phyloP scores from a whole-genome alignment of 1,284 basidiomycete genomes.

The Heterobasidion parviporum region DNA sequence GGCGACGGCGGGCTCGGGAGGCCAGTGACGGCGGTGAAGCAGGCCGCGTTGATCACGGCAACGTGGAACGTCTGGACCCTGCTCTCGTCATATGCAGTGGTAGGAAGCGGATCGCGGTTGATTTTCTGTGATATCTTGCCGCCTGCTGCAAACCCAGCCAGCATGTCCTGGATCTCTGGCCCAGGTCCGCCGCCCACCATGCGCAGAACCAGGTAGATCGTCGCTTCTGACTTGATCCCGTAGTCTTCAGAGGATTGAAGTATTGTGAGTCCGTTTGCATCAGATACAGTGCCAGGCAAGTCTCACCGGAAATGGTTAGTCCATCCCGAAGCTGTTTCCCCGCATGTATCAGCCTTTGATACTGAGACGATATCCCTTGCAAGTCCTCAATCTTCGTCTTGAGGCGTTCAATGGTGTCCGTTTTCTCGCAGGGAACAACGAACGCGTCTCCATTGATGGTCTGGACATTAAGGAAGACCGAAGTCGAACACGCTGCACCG shows the following conservation, averaged over 20 bases:
- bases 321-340: background rate
- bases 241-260: background rate
- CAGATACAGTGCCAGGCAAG: background rate
- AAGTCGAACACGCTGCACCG: no score
- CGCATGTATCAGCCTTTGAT: background rate
- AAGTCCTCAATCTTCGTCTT: background rate
- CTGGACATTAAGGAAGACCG: no score
- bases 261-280: background rate
- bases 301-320: background rate
- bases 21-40: background rate
- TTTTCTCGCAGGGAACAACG: no score
- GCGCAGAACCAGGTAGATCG: background rate
- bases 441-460: no score
- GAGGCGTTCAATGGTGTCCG: background rate
- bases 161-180: background rate
- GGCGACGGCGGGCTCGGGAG: background rate
- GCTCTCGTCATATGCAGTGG: background rate
- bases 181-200: background rate
- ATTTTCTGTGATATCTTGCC: background rate
- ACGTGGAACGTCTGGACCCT: background rate
- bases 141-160: background rate
- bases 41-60: background rate
- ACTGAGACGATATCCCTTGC: background rate
- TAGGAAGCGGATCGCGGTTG: background rate
- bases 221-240: background rate